Percentiles rank a stretch among this genome's conserved stretches.
These are phyloP conservation scores for Boletellus emodensis DNA, from an alignment of 768 basidiomycete genomes.

Conservation along the genomic window DNA sequence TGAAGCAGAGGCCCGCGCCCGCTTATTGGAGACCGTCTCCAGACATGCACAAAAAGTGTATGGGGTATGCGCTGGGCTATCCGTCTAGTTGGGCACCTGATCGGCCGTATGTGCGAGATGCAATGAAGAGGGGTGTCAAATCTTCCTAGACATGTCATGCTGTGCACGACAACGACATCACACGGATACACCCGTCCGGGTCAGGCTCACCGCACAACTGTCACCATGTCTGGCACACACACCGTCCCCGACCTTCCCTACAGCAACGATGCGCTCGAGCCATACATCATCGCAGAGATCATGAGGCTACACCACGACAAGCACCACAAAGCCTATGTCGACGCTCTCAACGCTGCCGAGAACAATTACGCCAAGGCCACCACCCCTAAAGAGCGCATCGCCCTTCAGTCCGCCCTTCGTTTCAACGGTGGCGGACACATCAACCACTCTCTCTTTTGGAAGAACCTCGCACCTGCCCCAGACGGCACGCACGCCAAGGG, in stretches of 20 bases:
- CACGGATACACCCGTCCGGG: neutral
- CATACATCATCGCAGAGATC: constrained; percentile 84
- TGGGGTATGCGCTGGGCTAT: constrained; percentile 32
- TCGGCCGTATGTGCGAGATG: constrained; percentile 22
- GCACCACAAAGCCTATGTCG: constrained; percentile 95
- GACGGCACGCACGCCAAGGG: constrained; percentile 51
- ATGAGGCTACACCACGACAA: constrained; percentile 94
- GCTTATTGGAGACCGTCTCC: constrained; percentile 29
- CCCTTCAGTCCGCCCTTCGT: constrained; percentile 23
- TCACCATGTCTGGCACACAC: constrained; percentile 43
- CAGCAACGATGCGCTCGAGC: constrained; percentile 86
- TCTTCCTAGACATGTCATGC: constrained; percentile 14
- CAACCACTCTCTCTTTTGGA: constrained; percentile 97
- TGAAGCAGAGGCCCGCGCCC: constrained; percentile 19
- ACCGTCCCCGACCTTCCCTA: constrained; percentile 76
- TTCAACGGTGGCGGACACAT: constrained; percentile 53
- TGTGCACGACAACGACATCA: constrained; percentile 14
- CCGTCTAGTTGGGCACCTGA: constrained; percentile 27
- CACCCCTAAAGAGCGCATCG: constrained; percentile 52
- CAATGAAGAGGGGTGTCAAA: constrained; percentile 23
- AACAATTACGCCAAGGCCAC: constrained; percentile 63
- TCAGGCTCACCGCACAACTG: constrained; percentile 3
- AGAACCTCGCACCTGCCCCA: constrained; percentile 73
- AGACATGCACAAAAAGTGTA: constrained; percentile 19
- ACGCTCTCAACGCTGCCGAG: constrained; percentile 66